phyloP scores from a whole-genome alignment of 2,329 filamentous ascomycete genomes.

The Phaeosphaeriaceae sp. region DNA sequence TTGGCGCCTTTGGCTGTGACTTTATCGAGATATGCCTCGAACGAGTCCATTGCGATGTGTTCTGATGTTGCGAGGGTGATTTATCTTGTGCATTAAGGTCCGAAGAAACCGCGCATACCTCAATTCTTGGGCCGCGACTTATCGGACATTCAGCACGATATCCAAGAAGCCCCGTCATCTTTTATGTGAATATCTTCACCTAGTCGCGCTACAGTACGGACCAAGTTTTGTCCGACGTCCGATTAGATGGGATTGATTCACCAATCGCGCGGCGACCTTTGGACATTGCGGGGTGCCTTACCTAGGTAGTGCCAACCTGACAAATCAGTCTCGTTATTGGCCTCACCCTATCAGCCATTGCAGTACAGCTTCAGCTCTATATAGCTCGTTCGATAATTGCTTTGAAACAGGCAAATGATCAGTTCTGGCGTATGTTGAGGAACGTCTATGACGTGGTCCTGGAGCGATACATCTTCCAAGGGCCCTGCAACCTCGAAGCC shows the following conservation, averaged over 20 bases:
- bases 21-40: slow-evolving; percentile 34
- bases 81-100: too few relatives aligned
- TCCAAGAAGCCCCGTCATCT: background rate
- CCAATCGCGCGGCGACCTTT: background rate
- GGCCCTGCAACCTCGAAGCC: too few relatives aligned
- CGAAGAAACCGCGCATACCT: background rate
- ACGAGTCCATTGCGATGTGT: slow-evolving; percentile 10
- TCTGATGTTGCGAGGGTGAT: too few relatives aligned
- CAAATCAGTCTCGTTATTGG: background rate
- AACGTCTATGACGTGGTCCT: too few relatives aligned
- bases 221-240: background rate
- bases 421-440: too few relatives aligned
- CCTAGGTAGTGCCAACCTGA: too few relatives aligned
- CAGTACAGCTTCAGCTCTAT: too few relatives aligned
- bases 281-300: background rate
- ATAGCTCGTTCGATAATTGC: too few relatives aligned
- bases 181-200: background rate
- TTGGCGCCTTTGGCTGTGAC: slow-evolving; percentile 25
- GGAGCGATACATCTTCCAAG: too few relatives aligned
- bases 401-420: too few relatives aligned
- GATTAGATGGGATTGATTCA: background rate
- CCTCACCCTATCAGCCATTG: background rate
- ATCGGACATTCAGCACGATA: background rate
- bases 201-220: slow-evolving; percentile 1
- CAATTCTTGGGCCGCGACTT: background rate